Conservation (phyloP, 1,284 basidiomycete genomes). For the Apiotrichum gracile region DNA sequence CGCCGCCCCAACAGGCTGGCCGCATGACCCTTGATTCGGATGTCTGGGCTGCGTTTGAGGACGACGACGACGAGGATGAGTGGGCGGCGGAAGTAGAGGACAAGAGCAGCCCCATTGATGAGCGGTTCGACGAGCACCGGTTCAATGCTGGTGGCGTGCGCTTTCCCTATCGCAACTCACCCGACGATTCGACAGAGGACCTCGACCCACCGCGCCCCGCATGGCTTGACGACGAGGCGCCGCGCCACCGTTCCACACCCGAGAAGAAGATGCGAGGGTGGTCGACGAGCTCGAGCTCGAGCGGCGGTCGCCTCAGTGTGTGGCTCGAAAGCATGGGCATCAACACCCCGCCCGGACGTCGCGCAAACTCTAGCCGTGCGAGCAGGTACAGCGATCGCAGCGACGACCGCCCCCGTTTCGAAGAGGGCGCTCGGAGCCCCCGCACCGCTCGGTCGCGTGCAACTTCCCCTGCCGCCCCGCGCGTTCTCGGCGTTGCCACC, state of each 20-base stretch:
- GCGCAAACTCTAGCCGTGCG: slow-evolving; percentile 4
- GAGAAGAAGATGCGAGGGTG: slow-evolving; percentile 14
- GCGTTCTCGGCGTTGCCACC: slow-evolving; percentile 4
- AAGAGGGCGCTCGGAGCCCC: slow-evolving; percentile 2
- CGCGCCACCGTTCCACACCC: too few species aligned
- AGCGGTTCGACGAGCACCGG: slow-evolving; percentile 17
- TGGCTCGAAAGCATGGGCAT: slow-evolving; percentile 38
- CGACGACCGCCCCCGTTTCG: background rate
- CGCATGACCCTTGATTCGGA: slow-evolving; percentile 24
- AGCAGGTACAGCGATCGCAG: slow-evolving; percentile 13
- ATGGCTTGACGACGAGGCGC: slow-evolving; percentile 25
- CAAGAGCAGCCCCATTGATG: background rate
- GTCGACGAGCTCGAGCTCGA: slow-evolving; percentile 32
- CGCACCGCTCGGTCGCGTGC: slow-evolving; percentile 1
- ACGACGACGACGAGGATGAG: slow-evolving; percentile 36
- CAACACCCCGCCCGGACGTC: slow-evolving; percentile 9
- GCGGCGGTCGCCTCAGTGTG: slow-evolving; percentile 23
- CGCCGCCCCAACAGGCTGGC: slow-evolving; percentile 23
- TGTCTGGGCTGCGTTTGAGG: slow-evolving; percentile 39
- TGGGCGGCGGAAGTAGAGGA: too few species aligned
- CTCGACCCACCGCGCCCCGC: slow-evolving; percentile 33
- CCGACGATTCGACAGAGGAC: slow-evolving; percentile 7
- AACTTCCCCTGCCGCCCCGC: slow-evolving; percentile 1
- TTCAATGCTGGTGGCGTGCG: slow-evolving; percentile 20
- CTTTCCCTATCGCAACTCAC: slow-evolving; percentile 16